phyloP scores from a whole-genome alignment of 2,329 filamentous ascomycete species.

The Acarospora socialis region DNA sequence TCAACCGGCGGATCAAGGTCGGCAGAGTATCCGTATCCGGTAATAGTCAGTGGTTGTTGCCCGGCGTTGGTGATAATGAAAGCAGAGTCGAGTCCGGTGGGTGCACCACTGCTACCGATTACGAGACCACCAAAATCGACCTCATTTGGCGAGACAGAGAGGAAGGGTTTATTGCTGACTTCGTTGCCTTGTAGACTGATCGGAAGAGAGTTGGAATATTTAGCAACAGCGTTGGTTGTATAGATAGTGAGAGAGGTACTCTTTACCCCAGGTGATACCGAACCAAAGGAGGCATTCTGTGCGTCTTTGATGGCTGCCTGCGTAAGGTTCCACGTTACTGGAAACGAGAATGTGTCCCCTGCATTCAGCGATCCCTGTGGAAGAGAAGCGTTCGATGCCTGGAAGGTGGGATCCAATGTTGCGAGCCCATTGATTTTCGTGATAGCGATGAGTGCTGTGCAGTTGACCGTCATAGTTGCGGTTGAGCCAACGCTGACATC shows the following conservation, averaged over 20 bases:
- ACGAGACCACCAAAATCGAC: constrained; percentile 29
- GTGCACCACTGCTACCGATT: constrained; percentile 19
- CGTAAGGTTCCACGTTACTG: constrained; percentile 25
- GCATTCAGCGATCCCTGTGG: constrained; percentile 23
- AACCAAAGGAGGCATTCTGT: constrained; percentile 13
- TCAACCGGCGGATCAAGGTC: constrained; percentile 13
- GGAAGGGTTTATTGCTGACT: constrained; percentile 24
- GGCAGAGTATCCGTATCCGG: constrained; percentile 21
- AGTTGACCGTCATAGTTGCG: constrained; percentile 21
- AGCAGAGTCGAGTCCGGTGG: constrained; percentile 19
- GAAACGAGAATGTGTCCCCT: constrained; percentile 26
- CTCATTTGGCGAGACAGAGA: constrained; percentile 24
- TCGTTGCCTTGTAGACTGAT: constrained; percentile 26
- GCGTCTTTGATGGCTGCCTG: constrained; percentile 11
- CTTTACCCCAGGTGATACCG: constrained; percentile 23
- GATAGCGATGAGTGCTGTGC: constrained; percentile 25
- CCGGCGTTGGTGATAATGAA: constrained; percentile 27
- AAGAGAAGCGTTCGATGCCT: constrained; percentile 24
- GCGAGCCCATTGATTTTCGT: constrained; percentile 23
- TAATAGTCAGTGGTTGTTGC: constrained; percentile 23
- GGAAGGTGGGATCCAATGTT: constrained; percentile 23
- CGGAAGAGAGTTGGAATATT: constrained; percentile 25
- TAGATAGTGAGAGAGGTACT: constrained; percentile 25
- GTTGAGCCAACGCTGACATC: constrained; percentile 21
- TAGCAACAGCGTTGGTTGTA: constrained; percentile 24